phyloP scores from a whole-genome alignment of 2,329 filamentous ascomycete genomes.

The Neurospora sp. region DNA sequence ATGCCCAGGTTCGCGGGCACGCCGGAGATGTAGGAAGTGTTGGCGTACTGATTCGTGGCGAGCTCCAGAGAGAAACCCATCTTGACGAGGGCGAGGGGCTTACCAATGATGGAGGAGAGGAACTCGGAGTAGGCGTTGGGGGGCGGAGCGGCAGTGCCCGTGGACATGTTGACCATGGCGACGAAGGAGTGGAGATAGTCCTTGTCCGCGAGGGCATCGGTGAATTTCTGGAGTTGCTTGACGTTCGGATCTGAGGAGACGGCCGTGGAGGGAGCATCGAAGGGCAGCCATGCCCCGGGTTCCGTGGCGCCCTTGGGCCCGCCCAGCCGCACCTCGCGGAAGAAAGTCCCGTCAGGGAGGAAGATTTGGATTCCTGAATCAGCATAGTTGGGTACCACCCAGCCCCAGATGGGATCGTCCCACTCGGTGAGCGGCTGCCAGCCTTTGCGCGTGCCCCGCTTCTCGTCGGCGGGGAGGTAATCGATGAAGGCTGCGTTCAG shows the following conservation, averaged over 20 bases:
- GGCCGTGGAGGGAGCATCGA: conserved; percentile 11
- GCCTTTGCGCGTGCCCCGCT: background rate
- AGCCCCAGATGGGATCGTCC: conserved; percentile 33
- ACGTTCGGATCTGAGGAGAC: conserved; percentile 4
- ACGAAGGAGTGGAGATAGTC: conserved; percentile 29
- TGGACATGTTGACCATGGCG: conserved; percentile 25
- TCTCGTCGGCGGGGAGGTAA: background rate
- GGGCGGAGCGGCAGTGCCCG: conserved; percentile 17
- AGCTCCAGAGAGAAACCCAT: conserved; percentile 3
- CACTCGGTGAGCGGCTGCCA: conserved; percentile 22
- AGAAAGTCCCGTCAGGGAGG: conserved; percentile 29
- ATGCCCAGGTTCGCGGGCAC: background rate
- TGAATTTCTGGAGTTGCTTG: conserved; percentile 22
- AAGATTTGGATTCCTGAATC: conserved; percentile 34
- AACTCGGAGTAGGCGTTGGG: conserved; percentile 28
- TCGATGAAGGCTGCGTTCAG: conserved; percentile 27
- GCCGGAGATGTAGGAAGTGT: background rate
- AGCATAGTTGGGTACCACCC: conserved; percentile 31
- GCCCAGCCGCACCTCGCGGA: conserved; percentile 29
- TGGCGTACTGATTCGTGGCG: background rate
- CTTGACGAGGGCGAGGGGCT: background rate
- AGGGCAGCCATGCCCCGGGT: conserved; percentile 26
- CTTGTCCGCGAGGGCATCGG: conserved; percentile 14
- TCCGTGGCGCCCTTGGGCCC: conserved; percentile 17
- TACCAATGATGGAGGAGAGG: conserved; percentile 19